A percentile compares a stretch with the other conserved stretches of the same genome.
Conservation (phyloP, 179 eudicot species). For the Beta macrorhiza region DNA sequence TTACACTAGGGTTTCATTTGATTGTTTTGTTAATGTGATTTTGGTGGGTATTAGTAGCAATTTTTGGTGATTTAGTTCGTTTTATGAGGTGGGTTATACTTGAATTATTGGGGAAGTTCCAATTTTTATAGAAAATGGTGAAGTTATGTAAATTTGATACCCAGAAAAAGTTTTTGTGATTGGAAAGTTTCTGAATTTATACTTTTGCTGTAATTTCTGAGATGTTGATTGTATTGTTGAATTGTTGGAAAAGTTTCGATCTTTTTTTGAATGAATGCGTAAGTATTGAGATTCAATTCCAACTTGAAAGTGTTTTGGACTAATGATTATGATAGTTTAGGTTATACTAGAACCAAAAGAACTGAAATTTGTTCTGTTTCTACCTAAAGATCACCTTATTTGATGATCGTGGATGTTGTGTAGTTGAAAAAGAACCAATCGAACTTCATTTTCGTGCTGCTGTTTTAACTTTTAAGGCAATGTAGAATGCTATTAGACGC, state of each 20-base stretch:
- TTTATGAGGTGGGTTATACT: conserved; percentile 20
- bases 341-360: not conserved
- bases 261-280: not conserved
- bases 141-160: conserved; percentile 12
- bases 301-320: not conserved
- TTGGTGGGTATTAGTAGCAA: not conserved
- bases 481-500: not conserved
- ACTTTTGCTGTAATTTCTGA: not conserved
- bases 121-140: not conserved
- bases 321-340: not conserved
- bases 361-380: not conserved
- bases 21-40: not conserved
- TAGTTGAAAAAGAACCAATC: not conserved
- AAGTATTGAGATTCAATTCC: not conserved
- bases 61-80: conserved; percentile 1
- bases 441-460: not conserved
- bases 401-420: not conserved
- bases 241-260: too few species aligned
- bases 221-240: not conserved
- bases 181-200: not conserved
- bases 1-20: conserved; percentile 2
- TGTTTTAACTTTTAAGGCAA: not conserved
- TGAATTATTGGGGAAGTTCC: not conserved
- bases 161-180: not conserved
- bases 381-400: not conserved